A percentile compares a stretch with the other conserved stretches of the same genome.
These are phyloP conservation scores for Plasmodiophora brassicae DNA, from an alignment of 208 protist species.

Conservation along the genomic window DNA sequence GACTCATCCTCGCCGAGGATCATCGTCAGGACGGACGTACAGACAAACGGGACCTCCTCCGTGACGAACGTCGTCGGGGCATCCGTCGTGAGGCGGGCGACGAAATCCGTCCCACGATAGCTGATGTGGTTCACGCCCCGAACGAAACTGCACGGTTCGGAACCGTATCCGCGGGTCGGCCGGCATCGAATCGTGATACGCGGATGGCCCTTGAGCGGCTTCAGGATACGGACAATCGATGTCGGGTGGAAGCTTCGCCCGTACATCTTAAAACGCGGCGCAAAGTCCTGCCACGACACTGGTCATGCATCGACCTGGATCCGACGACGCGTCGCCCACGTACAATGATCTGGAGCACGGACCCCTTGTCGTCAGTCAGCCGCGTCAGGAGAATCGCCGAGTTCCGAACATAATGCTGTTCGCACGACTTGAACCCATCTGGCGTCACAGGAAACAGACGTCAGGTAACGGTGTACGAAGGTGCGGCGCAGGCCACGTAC, in stretches of 20 bases:
- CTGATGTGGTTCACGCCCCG: not conserved
- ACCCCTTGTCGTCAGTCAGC: conserved; percentile 15
- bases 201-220: not conserved
- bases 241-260: not conserved
- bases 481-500: not conserved
- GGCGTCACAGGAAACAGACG: not conserved
- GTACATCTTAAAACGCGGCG: conserved; percentile 11
- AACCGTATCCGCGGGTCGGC: not conserved
- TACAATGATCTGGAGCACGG: not conserved
- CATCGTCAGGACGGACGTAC: not conserved
- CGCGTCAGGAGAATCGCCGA: not conserved
- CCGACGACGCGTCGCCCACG: not conserved
- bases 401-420: not conserved
- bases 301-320: not conserved
- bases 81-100: not conserved
- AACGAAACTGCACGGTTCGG: not conserved
- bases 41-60: not conserved
- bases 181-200: not conserved
- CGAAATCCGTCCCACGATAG: not conserved
- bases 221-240: not conserved
- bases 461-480: too few relatives aligned
- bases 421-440: not conserved
- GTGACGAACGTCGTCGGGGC: not conserved
- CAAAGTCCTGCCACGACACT: not conserved
- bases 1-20: not conserved